Conservation (phyloP, 1,284 basidiomycete genomes). For the Phellinidium pouzarii region DNA sequence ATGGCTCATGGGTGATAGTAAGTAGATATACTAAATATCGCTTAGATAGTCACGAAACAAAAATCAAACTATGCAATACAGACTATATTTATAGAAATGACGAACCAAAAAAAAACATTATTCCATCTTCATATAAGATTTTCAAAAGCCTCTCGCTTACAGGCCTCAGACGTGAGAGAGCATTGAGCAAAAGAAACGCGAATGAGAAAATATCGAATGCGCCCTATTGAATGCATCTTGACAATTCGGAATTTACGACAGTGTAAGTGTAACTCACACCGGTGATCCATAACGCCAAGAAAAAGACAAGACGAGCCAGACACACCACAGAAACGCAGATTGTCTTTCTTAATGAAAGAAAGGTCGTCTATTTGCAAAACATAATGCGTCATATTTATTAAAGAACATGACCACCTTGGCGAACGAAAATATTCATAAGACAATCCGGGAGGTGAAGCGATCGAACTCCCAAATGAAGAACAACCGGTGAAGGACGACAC, state of each 20-base stretch:
- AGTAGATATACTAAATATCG: conserved; percentile 12
- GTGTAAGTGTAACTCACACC: conserved; percentile 2
- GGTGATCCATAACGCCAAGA: conserved; percentile 11
- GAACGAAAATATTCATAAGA: conserved; percentile 2
- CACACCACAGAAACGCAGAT: conserved; percentile 4
- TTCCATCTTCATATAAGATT: conserved; percentile 10
- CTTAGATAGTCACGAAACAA: background rate
- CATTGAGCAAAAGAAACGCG: conserved; percentile 12
- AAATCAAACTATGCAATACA: background rate
- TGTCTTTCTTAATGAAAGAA: background rate
- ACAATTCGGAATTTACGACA: background rate
- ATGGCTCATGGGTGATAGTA: background rate
- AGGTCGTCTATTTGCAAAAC: background rate
- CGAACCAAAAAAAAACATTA: conserved; percentile 14
- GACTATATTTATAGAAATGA: background rate
- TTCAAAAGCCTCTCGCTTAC: conserved; percentile 3
- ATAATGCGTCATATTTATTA: background rate
- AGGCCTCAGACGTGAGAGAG: conserved; percentile 7
- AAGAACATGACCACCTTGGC: conserved; percentile 10
- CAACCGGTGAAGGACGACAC: conserved; percentile 13
- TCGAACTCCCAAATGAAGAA: conserved; percentile 10
- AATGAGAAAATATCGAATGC: conserved; percentile 13
- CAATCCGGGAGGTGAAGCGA: background rate
- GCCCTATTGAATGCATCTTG: background rate
- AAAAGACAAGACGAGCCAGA: conserved; percentile 5